These are phyloP conservation scores for Eremomyces bilateralis DNA, from an alignment of 495 filamentous ascomycete genomes.

Conservation along the genomic window DNA sequence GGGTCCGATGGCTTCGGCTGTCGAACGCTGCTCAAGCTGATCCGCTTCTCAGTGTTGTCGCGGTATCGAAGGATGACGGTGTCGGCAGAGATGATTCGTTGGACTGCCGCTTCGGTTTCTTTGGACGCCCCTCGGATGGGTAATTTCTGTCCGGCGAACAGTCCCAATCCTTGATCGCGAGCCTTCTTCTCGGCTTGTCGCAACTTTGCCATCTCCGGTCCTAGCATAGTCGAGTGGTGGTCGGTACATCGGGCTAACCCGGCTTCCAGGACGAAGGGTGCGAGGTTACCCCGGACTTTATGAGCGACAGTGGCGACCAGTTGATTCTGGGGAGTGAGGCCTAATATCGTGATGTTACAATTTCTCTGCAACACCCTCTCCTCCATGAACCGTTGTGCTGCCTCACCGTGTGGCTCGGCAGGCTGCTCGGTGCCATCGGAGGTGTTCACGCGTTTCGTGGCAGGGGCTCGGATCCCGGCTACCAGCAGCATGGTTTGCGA, in stretches of 20 bases:
- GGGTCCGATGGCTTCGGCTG: constrained; percentile 70
- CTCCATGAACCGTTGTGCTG: constrained; percentile 73
- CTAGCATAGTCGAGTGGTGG: constrained; percentile 77
- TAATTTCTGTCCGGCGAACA: constrained; percentile 59
- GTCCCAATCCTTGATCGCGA: constrained; percentile 43
- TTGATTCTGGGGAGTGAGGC: constrained; percentile 68
- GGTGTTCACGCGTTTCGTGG: constrained; percentile 57
- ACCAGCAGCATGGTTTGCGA: constrained; percentile 67
- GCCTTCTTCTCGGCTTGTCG: constrained; percentile 76
- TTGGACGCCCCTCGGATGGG: constrained; percentile 30
- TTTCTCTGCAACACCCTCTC: constrained; percentile 63
- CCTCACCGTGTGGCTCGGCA: constrained; percentile 70
- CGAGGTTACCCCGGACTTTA: constrained; percentile 66
- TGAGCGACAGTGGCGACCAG: constrained; percentile 64
- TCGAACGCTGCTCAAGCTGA: constrained; percentile 78
- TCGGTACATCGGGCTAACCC: constrained; percentile 85
- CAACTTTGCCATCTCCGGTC: constrained; percentile 60
- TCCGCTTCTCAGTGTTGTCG: constrained; percentile 63
- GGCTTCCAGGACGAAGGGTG: constrained; percentile 63
- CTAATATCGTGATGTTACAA: constrained; percentile 59
- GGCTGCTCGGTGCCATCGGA: constrained; percentile 57
- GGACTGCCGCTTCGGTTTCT: constrained; percentile 57
- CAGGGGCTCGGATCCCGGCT: constrained; percentile 71
- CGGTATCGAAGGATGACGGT: constrained; percentile 70
- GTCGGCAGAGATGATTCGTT: constrained; percentile 71